Conservation (phyloP, 192 early-diverging fungal species). For the Linnemannia schmuckeri region DNA sequence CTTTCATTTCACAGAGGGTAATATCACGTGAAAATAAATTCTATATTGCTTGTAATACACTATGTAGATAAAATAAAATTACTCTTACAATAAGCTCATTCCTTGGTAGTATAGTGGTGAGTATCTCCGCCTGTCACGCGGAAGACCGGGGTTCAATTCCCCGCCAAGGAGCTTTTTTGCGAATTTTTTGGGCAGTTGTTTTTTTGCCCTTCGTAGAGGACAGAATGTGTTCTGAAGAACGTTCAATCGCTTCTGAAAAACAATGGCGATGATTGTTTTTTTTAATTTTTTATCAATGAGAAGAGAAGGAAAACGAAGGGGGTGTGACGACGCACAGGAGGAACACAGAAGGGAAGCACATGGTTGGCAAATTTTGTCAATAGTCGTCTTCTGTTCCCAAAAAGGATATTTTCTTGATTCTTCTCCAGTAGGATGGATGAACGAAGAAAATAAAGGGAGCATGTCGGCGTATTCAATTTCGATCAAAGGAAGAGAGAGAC, state of each 20-base stretch:
- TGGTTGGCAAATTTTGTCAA: neutral
- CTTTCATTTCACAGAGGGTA: no score
- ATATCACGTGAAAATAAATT: no score
- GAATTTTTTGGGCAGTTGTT: neutral
- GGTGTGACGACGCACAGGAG: neutral
- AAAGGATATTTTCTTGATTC: neutral
- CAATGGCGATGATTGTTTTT: no score
- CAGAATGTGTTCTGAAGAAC: no score
- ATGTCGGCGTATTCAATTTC: neutral
- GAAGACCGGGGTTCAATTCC: slow-evolving; percentile 49
- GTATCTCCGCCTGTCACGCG: slow-evolving; percentile 50
- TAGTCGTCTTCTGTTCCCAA: neutral
- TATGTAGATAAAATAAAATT: no score
- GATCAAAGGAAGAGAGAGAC: neutral
- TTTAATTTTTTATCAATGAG: no score
- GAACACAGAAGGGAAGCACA: neutral
- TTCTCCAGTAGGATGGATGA: no score
- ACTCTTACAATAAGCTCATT: neutral
- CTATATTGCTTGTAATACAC: no score
- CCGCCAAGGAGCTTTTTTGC: slow-evolving; percentile 36
- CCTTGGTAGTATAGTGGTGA: slow-evolving; percentile 47
- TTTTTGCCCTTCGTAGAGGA: no score
- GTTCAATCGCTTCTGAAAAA: no score
- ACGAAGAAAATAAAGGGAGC: neutral
- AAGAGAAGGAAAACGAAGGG: no score